Conservation (phyloP, 495 filamentous ascomycete species). For the Neurospora sp. region DNA sequence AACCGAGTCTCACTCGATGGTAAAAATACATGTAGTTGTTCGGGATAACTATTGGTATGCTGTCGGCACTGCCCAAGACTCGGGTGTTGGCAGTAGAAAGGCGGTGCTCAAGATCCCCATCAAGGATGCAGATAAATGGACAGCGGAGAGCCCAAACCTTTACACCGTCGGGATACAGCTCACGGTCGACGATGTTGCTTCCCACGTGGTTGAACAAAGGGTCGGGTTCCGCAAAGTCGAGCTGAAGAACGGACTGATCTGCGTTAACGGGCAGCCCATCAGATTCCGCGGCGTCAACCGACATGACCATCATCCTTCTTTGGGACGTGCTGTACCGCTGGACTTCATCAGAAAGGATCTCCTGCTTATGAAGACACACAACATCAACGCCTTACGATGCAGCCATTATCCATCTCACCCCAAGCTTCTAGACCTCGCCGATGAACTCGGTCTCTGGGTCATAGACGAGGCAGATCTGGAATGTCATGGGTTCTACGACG, state of each 20-base stretch:
- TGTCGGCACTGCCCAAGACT: slow-evolving; percentile 9
- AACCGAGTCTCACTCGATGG: slow-evolving; percentile 13
- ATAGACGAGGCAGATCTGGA: slow-evolving; percentile 66
- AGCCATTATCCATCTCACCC: slow-evolving; percentile 54
- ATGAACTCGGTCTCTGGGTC: slow-evolving; percentile 59
- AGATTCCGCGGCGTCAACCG: slow-evolving; percentile 51
- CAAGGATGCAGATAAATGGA: slow-evolving; percentile 48
- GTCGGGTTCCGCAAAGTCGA: slow-evolving; percentile 53
- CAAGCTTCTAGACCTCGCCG: slow-evolving; percentile 48
- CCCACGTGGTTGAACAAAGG: slow-evolving; percentile 10
- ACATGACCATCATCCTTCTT: slow-evolving; percentile 51
- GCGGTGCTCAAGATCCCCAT: slow-evolving; percentile 32
- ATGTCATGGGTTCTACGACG: slow-evolving; percentile 55
- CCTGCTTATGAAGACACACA: slow-evolving; percentile 57
- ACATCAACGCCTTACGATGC: slow-evolving; percentile 54
- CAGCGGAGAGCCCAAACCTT: slow-evolving; percentile 52
- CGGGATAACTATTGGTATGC: slow-evolving; percentile 11
- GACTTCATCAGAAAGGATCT: slow-evolving; percentile 48
- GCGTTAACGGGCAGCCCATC: slow-evolving; percentile 49
- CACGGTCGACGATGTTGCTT: neutral
- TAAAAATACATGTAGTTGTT: slow-evolving; percentile 29
- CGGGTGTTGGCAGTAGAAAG: slow-evolving; percentile 1
- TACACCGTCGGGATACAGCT: slow-evolving; percentile 39
- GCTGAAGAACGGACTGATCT: slow-evolving; percentile 44
- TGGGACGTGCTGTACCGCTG: slow-evolving; percentile 49